Conservation (phyloP, 805 yeast genomes). For the Spathaspora boniae region DNA sequence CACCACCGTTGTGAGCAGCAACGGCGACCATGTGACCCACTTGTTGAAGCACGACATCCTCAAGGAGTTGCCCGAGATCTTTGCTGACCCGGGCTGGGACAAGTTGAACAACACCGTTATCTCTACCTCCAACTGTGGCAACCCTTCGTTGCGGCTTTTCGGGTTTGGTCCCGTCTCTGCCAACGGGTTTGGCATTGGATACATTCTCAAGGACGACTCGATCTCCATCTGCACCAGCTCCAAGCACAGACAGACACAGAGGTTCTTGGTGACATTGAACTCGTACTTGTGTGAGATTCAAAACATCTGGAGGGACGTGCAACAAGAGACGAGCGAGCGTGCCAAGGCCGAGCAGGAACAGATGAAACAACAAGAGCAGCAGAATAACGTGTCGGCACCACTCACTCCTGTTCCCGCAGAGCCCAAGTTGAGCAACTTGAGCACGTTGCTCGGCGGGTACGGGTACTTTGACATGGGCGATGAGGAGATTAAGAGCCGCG, state of each 20-base stretch:
- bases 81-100: conserved; percentile 88
- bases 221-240: conserved; percentile 54
- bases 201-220: conserved; percentile 49
- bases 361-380: neutral
- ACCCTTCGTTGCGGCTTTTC: conserved; percentile 54
- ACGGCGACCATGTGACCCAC: neutral
- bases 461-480: conserved; percentile 61
- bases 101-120: conserved; percentile 73
- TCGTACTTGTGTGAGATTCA: conserved; percentile 48
- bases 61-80: conserved; percentile 60
- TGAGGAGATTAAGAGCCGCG: conserved; percentile 50
- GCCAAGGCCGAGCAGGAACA: conserved; percentile 4
- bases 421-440: conserved; percentile 24
- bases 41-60: conserved; percentile 8
- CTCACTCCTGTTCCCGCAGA: conserved; percentile 1
- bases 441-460: conserved; percentile 51
- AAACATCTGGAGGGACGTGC: conserved; percentile 17
- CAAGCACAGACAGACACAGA: conserved; percentile 56
- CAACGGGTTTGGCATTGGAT: conserved; percentile 58
- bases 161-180: conserved; percentile 61
- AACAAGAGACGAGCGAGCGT: neutral
- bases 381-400: neutral
- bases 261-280: conserved; percentile 52
- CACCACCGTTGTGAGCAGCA: conserved; percentile 22
- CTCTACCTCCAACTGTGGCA: conserved; percentile 63